These are phyloP conservation scores for Lunasporangiospora selenospora DNA, from an alignment of 192 early-diverging fungal species.

Conservation along the genomic window DNA sequence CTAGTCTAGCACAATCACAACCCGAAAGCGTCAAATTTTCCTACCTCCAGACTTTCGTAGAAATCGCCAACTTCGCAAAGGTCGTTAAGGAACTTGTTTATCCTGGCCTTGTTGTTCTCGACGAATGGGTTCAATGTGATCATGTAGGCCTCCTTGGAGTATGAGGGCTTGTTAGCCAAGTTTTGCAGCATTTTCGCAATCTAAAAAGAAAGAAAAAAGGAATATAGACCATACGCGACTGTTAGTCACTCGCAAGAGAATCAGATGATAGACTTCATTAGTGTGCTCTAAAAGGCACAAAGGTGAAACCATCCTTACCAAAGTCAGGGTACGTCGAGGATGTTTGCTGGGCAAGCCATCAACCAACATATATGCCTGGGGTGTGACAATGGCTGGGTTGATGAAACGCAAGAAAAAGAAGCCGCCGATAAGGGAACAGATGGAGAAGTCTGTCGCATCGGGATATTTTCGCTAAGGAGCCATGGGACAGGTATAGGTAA, in stretches of 20 bases:
- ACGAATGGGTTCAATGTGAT: constrained; percentile 87
- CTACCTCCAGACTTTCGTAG: constrained; percentile 88
- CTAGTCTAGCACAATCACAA: background rate
- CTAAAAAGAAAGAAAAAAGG: constrained; percentile 29
- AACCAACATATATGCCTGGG: constrained; percentile 93
- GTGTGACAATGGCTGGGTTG: constrained; percentile 98
- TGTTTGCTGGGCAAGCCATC: constrained; percentile 80
- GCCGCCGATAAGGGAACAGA: constrained; percentile 95
- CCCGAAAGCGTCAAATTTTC: constrained; percentile 6
- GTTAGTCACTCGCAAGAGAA: no score
- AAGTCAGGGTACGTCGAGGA: constrained; percentile 87
- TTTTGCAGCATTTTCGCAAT: constrained; percentile 96
- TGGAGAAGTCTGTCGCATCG: constrained; percentile 84
- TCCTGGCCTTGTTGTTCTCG: constrained; percentile 83
- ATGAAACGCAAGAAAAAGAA: constrained; percentile 97
- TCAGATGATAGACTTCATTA: no score
- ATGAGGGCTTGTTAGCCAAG: constrained; percentile 92
- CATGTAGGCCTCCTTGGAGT: constrained; percentile 95
- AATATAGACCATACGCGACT: constrained; percentile 6
- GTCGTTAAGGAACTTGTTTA: constrained; percentile 89
- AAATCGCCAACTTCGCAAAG: constrained; percentile 96
- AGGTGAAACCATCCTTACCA: constrained; percentile 58
- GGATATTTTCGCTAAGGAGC: constrained; percentile 83
- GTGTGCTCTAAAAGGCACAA: no score
- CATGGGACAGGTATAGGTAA: no score